phyloP scores from a whole-genome alignment of 1,139 yeast species.

The Blastobotrys capitulatus region DNA sequence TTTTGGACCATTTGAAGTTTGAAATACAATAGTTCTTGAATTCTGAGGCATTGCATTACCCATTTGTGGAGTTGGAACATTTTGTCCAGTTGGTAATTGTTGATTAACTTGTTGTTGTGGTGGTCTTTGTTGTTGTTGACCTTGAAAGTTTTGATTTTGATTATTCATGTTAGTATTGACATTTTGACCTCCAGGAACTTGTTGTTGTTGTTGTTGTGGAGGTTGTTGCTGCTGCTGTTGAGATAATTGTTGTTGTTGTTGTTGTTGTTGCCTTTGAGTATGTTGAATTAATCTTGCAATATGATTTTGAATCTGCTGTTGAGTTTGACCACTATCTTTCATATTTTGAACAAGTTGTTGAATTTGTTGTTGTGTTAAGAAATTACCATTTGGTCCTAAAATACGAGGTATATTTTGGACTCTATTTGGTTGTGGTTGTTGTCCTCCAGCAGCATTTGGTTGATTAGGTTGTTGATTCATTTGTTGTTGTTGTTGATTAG shows the following conservation, averaged over 20 bases:
- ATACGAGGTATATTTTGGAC: not conserved
- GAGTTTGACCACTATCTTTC: conserved; percentile 3
- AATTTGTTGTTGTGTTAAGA: not conserved
- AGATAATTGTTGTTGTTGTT: conserved; percentile 1
- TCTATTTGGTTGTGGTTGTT: not conserved
- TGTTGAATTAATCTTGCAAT: not conserved
- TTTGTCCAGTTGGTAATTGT: no score
- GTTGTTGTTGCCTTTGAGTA: not conserved
- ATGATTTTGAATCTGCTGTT: conserved; percentile 6
- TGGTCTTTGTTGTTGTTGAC: conserved; percentile 5
- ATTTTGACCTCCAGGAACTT: not conserved
- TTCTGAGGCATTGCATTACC: not conserved
- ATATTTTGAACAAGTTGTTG: conserved; percentile 7
- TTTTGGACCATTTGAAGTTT: not conserved
- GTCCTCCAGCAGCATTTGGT: no score
- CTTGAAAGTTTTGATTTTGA: not conserved
- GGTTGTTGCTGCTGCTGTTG: not conserved
- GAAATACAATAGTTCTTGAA: not conserved
- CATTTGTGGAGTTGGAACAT: not conserved
- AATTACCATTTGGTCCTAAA: not conserved
- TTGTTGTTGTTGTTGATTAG: conserved; percentile 13
- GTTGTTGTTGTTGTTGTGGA: conserved; percentile 8
- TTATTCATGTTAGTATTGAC: not conserved
- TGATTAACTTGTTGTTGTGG: not conserved
- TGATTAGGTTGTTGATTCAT: conserved; percentile 5